Conservation (phyloP, 129 eudicot genomes). For the Saussurea involucrata region DNA sequence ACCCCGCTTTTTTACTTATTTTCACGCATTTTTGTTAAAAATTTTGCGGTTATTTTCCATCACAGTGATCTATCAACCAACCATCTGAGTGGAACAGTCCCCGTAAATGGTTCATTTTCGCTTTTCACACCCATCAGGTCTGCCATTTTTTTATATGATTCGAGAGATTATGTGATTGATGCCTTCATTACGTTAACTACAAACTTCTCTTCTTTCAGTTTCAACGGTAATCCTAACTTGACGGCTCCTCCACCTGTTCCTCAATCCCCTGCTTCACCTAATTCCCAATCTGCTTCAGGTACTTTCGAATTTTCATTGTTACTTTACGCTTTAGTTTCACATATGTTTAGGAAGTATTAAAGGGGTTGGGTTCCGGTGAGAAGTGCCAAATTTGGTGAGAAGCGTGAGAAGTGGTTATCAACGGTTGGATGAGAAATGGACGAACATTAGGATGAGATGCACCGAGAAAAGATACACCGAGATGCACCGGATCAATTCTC, state of each 20-base stretch:
- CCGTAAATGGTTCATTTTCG: conserved; percentile 69
- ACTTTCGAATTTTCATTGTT: background rate
- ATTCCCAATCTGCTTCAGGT: conserved; percentile 47
- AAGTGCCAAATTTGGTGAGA: no score
- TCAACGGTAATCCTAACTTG: conserved; percentile 7
- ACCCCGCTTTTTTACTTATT: background rate
- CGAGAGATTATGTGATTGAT: background rate
- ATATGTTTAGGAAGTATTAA: background rate
- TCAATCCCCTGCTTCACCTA: conserved; percentile 44
- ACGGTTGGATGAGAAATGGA: no score
- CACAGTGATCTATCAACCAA: conserved; percentile 78
- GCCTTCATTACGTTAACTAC: background rate
- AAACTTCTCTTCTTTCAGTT: conserved; percentile 8
- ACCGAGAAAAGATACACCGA: no score
- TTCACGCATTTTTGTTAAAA: background rate
- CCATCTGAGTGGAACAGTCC: conserved; percentile 47
- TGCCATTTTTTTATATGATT: conserved; percentile 7
- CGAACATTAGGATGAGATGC: no score
- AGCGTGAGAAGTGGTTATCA: no score
- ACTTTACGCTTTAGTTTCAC: background rate
- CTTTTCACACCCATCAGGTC: conserved; percentile 73
- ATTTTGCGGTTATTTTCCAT: background rate
- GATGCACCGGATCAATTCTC: no score
- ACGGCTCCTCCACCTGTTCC: conserved; percentile 31
- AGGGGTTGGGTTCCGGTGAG: no score